These are phyloP conservation scores for Pisolithus microcarpus DNA, from an alignment of 768 basidiomycete species.

Conservation along the genomic window DNA sequence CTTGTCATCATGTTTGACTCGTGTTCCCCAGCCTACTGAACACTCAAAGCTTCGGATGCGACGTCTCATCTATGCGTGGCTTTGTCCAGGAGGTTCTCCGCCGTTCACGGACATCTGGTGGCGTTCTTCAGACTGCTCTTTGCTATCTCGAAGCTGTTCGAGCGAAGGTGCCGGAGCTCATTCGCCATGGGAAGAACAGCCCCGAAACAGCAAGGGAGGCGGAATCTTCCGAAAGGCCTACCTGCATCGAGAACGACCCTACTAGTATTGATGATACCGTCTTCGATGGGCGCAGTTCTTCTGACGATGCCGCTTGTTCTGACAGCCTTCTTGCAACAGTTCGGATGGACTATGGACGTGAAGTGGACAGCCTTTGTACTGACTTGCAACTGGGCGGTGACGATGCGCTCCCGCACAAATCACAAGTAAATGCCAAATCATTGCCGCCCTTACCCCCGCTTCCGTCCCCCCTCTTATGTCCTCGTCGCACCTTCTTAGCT, in stretches of 20 bases:
- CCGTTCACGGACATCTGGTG: constrained; percentile 77
- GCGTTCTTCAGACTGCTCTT: constrained; percentile 78
- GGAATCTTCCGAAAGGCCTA: constrained; percentile 38
- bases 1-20: constrained; percentile 21
- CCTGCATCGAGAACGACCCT: constrained; percentile 37
- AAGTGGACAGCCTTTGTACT: constrained; percentile 9
- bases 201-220: constrained; percentile 34
- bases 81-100: constrained; percentile 88
- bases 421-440: constrained; percentile 11
- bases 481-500: constrained; percentile 82
- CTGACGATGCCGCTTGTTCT: constrained; percentile 3
- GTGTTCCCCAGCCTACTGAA: constrained; percentile 10
- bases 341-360: constrained; percentile 28
- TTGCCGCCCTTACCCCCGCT: constrained; percentile 37
- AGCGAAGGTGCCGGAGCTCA: constrained; percentile 56
- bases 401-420: constrained; percentile 7
- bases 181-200: constrained; percentile 42
- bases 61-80: constrained; percentile 54
- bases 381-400: constrained; percentile 10
- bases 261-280: constrained; percentile 30
- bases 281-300: constrained; percentile 11
- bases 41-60: constrained; percentile 18
- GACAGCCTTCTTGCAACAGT: constrained; percentile 38
- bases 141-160: constrained; percentile 87
- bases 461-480: constrained; percentile 81